Base-by-base conservation (phyloP, 108 stramenopile genomes). In the Skeletonema menzelii region DNA sequence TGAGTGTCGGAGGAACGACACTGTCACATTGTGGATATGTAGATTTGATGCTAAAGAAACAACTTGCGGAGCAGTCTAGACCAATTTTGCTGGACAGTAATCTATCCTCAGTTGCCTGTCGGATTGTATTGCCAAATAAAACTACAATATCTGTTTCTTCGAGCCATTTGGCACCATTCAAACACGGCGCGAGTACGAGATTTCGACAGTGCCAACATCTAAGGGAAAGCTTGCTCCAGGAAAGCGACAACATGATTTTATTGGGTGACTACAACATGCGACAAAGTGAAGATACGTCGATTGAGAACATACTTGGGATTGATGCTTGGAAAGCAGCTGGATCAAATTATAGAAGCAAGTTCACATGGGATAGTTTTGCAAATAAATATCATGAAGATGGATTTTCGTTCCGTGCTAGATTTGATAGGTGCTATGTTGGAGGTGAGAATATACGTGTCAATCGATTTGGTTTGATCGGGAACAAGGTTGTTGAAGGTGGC, bases 261-360 rank as follows among this genome's bases (percentile, higher is more conserved):
- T 32, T 80, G 15, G 79, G 79, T 12, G 79, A 80, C 44, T 66
- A 71, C 31, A 80, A 80, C 56, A 76, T 76, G 72, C 56, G 79
- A 28, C 63, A 40, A 11, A 63, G 63, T 2, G 79, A 80, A 59
- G 79, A 80, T 44, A 27, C 32, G 30, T 8, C 14, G 6, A 55
- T 53, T 31, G 79, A 75, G 47, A 65, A 56, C 7, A 24, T 46
- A 20, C 56, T 26, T 27, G 70, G 69, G 10, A 53, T 66, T n/a
- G 79, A 80, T 56, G 75, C 75, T 22, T 80, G 79, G 79, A 80
- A 80, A 44, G 69, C 11, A 22, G 37, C 28, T 42, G 73, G 73
- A 8, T 57, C 74, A 0, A 40, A 58, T 8, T 0, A 27, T 15
- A 30, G n/a, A 7, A 27, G 27, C 8, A 75, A 76, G 27, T 75